Evolutionary conservation across 306 rosid species (phyloP).

Genomic region (Trichosanthes cucumerina): DNA sequence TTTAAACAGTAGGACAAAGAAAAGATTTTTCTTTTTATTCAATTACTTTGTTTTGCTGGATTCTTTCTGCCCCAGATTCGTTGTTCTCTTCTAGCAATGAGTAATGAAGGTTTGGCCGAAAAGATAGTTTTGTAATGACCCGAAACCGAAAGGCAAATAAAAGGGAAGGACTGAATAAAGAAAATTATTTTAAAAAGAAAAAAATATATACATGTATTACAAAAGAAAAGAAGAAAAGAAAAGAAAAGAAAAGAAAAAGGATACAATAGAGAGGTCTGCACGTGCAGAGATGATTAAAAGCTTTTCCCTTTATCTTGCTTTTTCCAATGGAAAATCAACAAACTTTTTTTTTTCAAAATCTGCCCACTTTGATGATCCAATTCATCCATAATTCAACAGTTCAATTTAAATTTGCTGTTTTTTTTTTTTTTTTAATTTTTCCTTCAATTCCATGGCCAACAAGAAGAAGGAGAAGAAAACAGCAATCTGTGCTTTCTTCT

Average conservation of each 20-base stretch:
- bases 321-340: constrained; percentile 1
- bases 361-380: not conserved
- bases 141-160: constrained; percentile 13
- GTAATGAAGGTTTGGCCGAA: not conserved
- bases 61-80: not conserved
- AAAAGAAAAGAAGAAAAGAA: not conserved
- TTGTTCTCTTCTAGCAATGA: not conserved
- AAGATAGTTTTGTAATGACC: constrained; percentile 1
- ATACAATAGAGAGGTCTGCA: not conserved
- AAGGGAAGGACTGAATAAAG: not conserved
- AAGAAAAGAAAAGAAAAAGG: not conserved
- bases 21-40: not conserved
- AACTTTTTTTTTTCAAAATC: not conserved
- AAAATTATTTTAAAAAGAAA: not conserved
- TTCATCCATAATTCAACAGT: not conserved
- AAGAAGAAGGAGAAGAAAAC: not conserved
- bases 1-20: not conserved
- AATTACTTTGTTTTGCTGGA: not conserved
- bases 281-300: constrained; percentile 17
- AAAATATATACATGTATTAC: too few relatives aligned
- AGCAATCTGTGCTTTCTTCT: not conserved
- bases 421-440: too few relatives aligned
- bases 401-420: not conserved
- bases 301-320: not conserved
- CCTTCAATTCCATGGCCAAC: not conserved